phyloP scores from a whole-genome alignment of 2,329 filamentous ascomycete species.

The Calonectria henricotiae region DNA sequence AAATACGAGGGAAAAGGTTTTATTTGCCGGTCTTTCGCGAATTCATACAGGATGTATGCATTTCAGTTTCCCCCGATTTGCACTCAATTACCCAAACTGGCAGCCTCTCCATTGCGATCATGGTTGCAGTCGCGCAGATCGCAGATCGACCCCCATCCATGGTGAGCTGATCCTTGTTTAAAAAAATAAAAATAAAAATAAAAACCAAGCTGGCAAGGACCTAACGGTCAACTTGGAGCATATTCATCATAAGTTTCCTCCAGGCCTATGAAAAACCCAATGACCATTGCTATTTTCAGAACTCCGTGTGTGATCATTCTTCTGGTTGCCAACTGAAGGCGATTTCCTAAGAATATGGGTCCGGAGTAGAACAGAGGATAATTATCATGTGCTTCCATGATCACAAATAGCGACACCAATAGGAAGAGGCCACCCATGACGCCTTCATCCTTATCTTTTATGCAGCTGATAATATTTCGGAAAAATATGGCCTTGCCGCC shows the following conservation, averaged over 20 bases:
- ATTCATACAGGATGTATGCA: not conserved
- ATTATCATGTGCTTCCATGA: conserved; percentile 45
- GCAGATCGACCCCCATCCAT: conserved; percentile 17
- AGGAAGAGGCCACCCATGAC: conserved; percentile 32
- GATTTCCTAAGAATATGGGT: conserved; percentile 37
- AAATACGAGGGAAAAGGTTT: conserved; percentile 16
- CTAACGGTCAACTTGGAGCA: conserved; percentile 17
- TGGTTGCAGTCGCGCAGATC: conserved; percentile 13
- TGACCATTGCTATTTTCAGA: conserved; percentile 5
- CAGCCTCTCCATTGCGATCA: not conserved
- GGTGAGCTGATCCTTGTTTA: conserved; percentile 13
- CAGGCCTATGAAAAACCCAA: conserved; percentile 26
- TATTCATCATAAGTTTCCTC: conserved; percentile 28
- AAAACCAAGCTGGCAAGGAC: not conserved
- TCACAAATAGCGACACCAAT: conserved; percentile 43
- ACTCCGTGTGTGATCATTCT: conserved; percentile 35
- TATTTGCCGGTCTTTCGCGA: no score
- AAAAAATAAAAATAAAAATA: not conserved
- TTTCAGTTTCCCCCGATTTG: not conserved
- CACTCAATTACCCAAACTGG: not conserved
- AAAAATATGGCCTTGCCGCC: conserved; percentile 48
- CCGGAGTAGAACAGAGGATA: conserved; percentile 47
- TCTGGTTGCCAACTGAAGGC: conserved; percentile 26
- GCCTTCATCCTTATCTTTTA: conserved; percentile 42
- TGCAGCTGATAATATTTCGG: conserved; percentile 44